These are phyloP conservation scores for Ceratopteris richardii DNA, from an alignment of 75 land plant species.

Conservation along the genomic window DNA sequence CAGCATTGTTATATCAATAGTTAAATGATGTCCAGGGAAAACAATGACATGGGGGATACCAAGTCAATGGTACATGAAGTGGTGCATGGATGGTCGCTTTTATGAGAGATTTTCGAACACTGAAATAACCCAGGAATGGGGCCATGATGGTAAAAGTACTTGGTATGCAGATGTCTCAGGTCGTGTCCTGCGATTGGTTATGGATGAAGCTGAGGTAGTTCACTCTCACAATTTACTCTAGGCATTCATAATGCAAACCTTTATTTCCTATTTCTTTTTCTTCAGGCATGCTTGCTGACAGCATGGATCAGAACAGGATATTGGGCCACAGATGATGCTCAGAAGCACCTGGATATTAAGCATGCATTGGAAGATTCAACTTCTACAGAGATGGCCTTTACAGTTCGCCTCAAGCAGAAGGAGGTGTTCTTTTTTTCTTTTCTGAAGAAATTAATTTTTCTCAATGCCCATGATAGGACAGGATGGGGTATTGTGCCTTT, in stretches of 20 bases:
- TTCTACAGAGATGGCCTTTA: slow-evolving; percentile 7
- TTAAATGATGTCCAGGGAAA: not conserved
- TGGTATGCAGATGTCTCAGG: slow-evolving; percentile 34
- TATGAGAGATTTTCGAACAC: slow-evolving; percentile 22
- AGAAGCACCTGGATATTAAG: slow-evolving; percentile 13
- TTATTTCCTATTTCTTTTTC: too few species aligned
- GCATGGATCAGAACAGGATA: slow-evolving; percentile 34
- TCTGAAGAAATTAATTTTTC: too few species aligned
- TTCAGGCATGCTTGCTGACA: slow-evolving; percentile 31
- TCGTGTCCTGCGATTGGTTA: slow-evolving; percentile 14
- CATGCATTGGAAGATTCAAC: slow-evolving; percentile 1
- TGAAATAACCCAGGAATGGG: slow-evolving; percentile 30
- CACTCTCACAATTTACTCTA: too few species aligned
- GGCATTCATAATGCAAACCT: too few species aligned
- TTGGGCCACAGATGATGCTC: slow-evolving; percentile 28
- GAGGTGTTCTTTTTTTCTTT: slow-evolving; percentile 16
- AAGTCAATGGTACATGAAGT: slow-evolving; percentile 24
- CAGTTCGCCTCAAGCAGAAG: slow-evolving; percentile 12
- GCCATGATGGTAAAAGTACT: slow-evolving; percentile 25
- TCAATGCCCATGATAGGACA: too few species aligned
- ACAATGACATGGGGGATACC: slow-evolving; percentile 19
- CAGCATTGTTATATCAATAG: not conserved
- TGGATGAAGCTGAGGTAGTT: slow-evolving; percentile 33
- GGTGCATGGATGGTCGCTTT: slow-evolving; percentile 31
- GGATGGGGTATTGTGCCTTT: too few species aligned